These are phyloP conservation scores for Clarireedia sp. DNA, from an alignment of 2,329 filamentous ascomycete species.

Conservation along the genomic window DNA sequence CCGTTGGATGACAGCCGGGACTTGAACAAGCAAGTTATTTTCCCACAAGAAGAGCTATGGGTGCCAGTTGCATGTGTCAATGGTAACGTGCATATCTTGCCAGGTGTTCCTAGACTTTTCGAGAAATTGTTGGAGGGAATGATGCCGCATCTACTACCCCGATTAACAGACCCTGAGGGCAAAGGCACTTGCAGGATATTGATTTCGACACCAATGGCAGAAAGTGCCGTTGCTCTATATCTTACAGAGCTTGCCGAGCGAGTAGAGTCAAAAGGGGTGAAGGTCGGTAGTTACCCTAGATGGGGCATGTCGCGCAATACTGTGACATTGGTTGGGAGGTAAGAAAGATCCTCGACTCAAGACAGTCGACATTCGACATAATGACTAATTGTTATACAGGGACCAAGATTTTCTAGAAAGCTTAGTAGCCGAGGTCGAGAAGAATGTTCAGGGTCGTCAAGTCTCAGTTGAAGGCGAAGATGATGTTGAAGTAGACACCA, in stretches of 20 bases:
- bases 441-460: conserved; percentile 64
- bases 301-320: conserved; percentile 87
- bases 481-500: conserved; percentile 35
- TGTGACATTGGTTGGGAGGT: conserved; percentile 73
- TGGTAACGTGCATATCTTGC: conserved; percentile 86
- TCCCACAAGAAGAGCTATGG: conserved; percentile 76
- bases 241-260: conserved; percentile 70
- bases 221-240: conserved; percentile 78
- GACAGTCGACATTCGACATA: background rate
- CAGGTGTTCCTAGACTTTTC: conserved; percentile 79
- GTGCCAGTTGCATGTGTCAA: conserved; percentile 85
- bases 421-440: conserved; percentile 68
- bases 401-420: conserved; percentile 72
- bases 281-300: conserved; percentile 90
- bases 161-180: conserved; percentile 69
- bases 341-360: conserved; percentile 19
- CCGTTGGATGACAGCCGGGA: conserved; percentile 64
- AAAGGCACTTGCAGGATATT: conserved; percentile 72
- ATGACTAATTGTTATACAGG: conserved; percentile 30
- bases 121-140: conserved; percentile 69
- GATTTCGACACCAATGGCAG: conserved; percentile 79
- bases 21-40: conserved; percentile 65
- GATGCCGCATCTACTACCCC: conserved; percentile 61
- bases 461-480: conserved; percentile 66
- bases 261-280: conserved; percentile 70